Evolutionary conservation across 2,329 filamentous ascomycete species (phyloP), one percentile per base, ranked within the genome.

Genomic region (Pseudogymnoascus sp.): DNA sequence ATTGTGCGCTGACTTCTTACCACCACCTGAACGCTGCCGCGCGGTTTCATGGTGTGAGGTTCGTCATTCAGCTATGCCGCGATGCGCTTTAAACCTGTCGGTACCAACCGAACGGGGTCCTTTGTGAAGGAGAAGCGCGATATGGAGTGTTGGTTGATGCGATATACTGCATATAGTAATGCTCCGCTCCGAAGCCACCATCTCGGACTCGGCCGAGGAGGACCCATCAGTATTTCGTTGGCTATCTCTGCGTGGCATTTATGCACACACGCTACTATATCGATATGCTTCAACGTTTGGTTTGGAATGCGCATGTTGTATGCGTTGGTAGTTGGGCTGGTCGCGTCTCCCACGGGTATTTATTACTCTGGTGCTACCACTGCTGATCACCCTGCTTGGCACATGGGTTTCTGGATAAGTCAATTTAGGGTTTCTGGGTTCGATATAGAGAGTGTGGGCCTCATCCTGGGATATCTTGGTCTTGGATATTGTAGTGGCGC

Each of bases 101-200:
- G 25, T 55, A 55, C 49, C 49, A 55, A 40, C 61, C 61, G 59
- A 55, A 63, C 64, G 67, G 65, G 61, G 64, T 66, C 75, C 75
- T 80, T 80, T 81, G 79, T 81, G 79, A 81, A 81, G 79, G 79
- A 79, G 80, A 83, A 81, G 79, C 79, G 80, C 77, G 80, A 81
- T 82, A 82, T 79, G 81, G 80, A 80, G 79, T 67, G 76, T 75
- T 69, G 70, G 63, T 73, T 76, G 59, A 59, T 55, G 28, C 9
- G 49, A 31, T 55, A 33, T 55, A 55, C 16, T 33, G 49, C 28
- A 33, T n/a, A 6, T 4, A 18, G 28, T 8, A 55, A 74, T 70
- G 80, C 78, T 80, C 80, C 81, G 80, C 80, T 79, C 80, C 78
- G 79, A 77, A 81, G 80, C 80, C 80, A 82, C 80, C 80, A 70